A percentile compares a stretch with the other conserved stretches of the same genome.
These are phyloP conservation scores for Podaxis rugospora DNA, from an alignment of 768 basidiomycete genomes.

Conservation along the genomic window DNA sequence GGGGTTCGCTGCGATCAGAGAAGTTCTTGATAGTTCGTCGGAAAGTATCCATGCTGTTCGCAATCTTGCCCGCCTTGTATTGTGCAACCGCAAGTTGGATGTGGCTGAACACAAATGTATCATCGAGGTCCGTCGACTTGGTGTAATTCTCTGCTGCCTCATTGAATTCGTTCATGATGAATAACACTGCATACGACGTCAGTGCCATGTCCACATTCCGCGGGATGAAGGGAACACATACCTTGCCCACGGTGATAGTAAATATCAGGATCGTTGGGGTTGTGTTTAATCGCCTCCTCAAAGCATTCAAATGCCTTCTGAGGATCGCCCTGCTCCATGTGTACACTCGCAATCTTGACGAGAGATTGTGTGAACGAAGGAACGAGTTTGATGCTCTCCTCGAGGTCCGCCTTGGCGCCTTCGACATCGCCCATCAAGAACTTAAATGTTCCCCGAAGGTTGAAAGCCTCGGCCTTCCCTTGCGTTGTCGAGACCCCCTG, in stretches of 20 bases:
- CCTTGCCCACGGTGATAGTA: conserved; percentile 99
- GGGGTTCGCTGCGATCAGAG: conserved; percentile 83
- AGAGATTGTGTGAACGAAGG: conserved; percentile 79
- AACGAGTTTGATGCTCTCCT: conserved; percentile 64
- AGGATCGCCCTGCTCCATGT: conserved; percentile 92
- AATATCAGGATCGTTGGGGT: conserved; percentile 86
- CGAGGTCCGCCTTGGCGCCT: conserved; percentile 80
- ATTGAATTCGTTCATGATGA: conserved; percentile 88
- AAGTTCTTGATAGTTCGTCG: conserved; percentile 78
- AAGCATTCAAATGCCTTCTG: conserved; percentile 88
- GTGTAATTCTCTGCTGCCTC: conserved; percentile 89
- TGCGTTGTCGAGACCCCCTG: conserved; percentile 77
- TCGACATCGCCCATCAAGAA: conserved; percentile 85
- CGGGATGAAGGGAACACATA: conserved; percentile 24
- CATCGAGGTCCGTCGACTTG: conserved; percentile 84
- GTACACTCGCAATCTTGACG: conserved; percentile 94
- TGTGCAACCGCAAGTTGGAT: conserved; percentile 97
- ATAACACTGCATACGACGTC: conserved; percentile 56
- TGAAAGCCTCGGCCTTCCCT: conserved; percentile 83
- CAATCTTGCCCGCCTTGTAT: conserved; percentile 81
- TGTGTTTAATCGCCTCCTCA: conserved; percentile 79
- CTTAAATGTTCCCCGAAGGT: conserved; percentile 96
- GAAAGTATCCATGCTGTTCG: conserved; percentile 91
- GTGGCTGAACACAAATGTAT: conserved; percentile 90
- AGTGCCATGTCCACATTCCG: background rate